A percentile compares a stretch with the other conserved stretches of the same genome.
Evolutionary conservation across 78 protist species (phyloP).

Genomic region (Dictyostelium intermedium): DNA sequence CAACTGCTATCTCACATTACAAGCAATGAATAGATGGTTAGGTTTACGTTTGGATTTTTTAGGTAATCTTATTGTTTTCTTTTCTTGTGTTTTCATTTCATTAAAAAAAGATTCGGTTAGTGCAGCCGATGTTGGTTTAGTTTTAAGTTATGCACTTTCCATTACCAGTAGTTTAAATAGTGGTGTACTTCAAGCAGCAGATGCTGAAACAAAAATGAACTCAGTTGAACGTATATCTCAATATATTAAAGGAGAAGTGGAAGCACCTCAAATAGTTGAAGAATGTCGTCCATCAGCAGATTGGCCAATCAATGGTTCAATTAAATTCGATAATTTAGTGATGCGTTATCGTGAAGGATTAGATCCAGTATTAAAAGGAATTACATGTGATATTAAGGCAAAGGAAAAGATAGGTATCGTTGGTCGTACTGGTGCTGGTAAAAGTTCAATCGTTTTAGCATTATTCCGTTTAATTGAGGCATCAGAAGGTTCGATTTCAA

Average conservation of each 20-base stretch:
- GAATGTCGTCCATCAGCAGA: not conserved
- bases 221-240: constrained; percentile 87
- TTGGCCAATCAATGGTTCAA: constrained; percentile 76
- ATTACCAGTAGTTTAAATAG: constrained; percentile 47
- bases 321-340: constrained; percentile 48
- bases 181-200: not conserved
- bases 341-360: constrained; percentile 89
- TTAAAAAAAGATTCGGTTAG: not conserved
- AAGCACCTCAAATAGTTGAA: constrained; percentile 1
- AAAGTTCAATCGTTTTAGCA: constrained; percentile 85
- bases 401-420: constrained; percentile 94
- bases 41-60: constrained; percentile 83
- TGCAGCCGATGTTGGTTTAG: constrained; percentile 63
- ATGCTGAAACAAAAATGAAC: constrained; percentile 85
- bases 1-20: not conserved
- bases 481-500: constrained; percentile 74
- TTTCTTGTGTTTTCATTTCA: constrained; percentile 43
- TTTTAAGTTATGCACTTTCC: constrained; percentile 61
- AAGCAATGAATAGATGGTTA: constrained; percentile 78
- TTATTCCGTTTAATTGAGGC: constrained; percentile 91
- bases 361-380: constrained; percentile 81
- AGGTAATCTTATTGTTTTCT: constrained; percentile 32
- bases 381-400: constrained; percentile 64
- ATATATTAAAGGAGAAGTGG: constrained; percentile 21
- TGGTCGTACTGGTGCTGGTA: constrained; percentile 98